Evolutionary conservation across 257 asterid species (phyloP).

Genomic region (Solanum chmielewskii): DNA sequence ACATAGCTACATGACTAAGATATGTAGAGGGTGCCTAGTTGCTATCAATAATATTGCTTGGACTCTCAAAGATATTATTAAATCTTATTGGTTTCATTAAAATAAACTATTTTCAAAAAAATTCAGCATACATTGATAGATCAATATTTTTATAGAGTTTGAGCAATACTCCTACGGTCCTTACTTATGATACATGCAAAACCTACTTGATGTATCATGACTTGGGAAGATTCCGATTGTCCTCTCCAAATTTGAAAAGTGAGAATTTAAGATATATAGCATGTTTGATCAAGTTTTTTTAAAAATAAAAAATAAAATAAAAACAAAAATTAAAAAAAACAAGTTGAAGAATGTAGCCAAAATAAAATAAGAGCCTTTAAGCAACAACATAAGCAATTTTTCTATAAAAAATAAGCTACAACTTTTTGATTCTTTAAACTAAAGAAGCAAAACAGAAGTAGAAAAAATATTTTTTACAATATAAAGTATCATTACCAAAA

Average conservation of each 20-base stretch:
- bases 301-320: too few relatives aligned
- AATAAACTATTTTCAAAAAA: too few relatives aligned
- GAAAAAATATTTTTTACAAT: background rate
- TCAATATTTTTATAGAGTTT: too few relatives aligned
- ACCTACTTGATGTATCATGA: background rate
- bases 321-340: too few relatives aligned
- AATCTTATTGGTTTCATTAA: background rate
- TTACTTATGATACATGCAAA: background rate
- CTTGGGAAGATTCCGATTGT: background rate
- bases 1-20: background rate
- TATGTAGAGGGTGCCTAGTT: background rate
- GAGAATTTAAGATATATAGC: background rate
- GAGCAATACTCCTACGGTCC: too few relatives aligned
- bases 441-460: background rate
- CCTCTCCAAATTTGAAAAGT: background rate
- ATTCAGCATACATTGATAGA: too few relatives aligned
- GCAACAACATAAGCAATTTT: background rate
- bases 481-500: background rate
- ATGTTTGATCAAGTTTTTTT: too few relatives aligned
- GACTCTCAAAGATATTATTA: background rate
- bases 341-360: background rate
- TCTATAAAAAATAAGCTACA: background rate
- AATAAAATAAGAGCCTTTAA: background rate
- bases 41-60: background rate
- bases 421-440: background rate